Base-by-base conservation (phyloP, 2,329 filamentous ascomycete species). In the Eurotiales sp. region DNA sequence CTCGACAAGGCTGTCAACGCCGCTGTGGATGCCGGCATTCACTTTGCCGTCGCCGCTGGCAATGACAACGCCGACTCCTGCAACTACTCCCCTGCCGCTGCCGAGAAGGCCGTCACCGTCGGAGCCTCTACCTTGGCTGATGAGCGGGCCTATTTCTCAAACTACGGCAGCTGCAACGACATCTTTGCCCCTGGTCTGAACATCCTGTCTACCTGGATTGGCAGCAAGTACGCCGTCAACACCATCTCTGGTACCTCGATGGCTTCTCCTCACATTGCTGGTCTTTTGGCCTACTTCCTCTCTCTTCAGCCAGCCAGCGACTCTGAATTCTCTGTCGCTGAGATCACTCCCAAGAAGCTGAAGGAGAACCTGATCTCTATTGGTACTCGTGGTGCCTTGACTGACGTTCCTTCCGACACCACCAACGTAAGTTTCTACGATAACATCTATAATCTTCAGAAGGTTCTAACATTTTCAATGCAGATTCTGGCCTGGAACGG, bases 221-320 rank as follows among this genome's bases (percentile, higher is more conserved):
- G 95, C 70, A 92, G 87, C 83, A 88, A 93, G 75, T 86, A 92
- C 66, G 92, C 93, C 66, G 84, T 90, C 78, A 99, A 99, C 85
- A 96, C 90, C 77, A 99, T 99, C 78, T 97, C 92, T 37, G 93
- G 93, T 72, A 99, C 93, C 60, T 99, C 93, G 50, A 99, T 99
- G 93, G 93, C 93, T 57, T 97, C 93, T 57, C 93, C 93, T 63
- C 93, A 99, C 75, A 87, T 99, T 70, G 87, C 86, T 69, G 93
- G 93, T 82, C 90, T 99, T 58, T 80, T 97, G 64, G 93, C 93
- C 77, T 99, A 99, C 82, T 88, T 95, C 76, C 85, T 99, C 55
- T 99, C 93, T 59, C 90, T 99, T 52, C 91, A 97, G 77, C 93
- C 93, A 44, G 77, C 87, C 59, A 81, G 82, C 64, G 89, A 95